A percentile compares a stretch with the other conserved stretches of the same genome.
These are phyloP conservation scores for Malassezia furfur DNA, from an alignment of 1,284 basidiomycete species.

Conservation along the genomic window DNA sequence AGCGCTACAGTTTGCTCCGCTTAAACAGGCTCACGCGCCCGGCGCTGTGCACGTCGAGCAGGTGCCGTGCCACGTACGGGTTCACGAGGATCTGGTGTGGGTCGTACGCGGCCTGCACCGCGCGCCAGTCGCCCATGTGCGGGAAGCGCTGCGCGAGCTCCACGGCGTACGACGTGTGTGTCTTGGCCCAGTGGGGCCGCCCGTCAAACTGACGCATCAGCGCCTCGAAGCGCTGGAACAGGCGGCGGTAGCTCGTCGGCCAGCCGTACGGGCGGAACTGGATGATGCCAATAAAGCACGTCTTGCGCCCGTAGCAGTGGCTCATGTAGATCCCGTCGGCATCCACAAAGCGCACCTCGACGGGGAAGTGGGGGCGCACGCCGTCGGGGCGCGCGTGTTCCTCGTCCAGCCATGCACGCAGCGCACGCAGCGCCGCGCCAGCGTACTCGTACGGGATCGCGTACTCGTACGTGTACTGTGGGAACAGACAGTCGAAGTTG, in stretches of 20 bases:
- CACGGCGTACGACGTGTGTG: constrained; percentile 66
- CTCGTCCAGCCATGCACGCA: constrained; percentile 63
- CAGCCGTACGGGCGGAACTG: constrained; percentile 88
- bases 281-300: constrained; percentile 90
- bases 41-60: constrained; percentile 49
- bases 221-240: constrained; percentile 71
- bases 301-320: constrained; percentile 68
- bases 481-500: constrained; percentile 48
- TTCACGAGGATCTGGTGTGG: constrained; percentile 65
- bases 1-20: constrained; percentile 6
- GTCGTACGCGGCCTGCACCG: constrained; percentile 65
- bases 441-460: constrained; percentile 62
- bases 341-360: constrained; percentile 83
- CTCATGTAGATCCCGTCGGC: constrained; percentile 88
- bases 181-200: constrained; percentile 94
- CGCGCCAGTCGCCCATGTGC: constrained; percentile 68
- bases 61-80: constrained; percentile 53
- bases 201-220: constrained; percentile 67
- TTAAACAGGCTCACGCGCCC: constrained; percentile 9
- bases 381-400: constrained; percentile 62
- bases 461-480: constrained; percentile 60
- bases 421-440: constrained; percentile 60
- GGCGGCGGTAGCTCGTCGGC: constrained; percentile 70
- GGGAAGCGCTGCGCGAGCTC: constrained; percentile 67
- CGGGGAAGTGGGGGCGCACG: constrained; percentile 76